Percentiles rank a stretch among this genome's conserved stretches.
phyloP scores from a whole-genome alignment of 1,284 basidiomycete species.

The Rhodotorula sp. region DNA sequence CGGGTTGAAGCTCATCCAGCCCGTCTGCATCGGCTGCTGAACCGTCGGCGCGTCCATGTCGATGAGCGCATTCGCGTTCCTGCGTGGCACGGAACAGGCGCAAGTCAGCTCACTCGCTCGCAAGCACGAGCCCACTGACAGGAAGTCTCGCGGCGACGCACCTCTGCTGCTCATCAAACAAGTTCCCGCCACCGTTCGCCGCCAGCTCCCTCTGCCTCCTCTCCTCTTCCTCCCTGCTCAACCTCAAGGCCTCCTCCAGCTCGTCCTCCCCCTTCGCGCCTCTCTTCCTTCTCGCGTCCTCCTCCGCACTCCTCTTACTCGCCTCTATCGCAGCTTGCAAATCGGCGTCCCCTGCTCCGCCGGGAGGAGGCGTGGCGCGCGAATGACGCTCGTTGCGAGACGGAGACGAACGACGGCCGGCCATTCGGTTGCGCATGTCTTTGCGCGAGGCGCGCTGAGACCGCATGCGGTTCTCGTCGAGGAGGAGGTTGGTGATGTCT shows the following conservation, averaged over 20 bases:
- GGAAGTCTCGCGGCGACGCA: not conserved
- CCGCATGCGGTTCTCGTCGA: conserved; percentile 80
- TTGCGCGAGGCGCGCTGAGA: conserved; percentile 81
- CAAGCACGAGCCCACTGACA: conserved; percentile 39
- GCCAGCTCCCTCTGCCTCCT: conserved; percentile 57
- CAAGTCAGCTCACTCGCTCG: conserved; percentile 27
- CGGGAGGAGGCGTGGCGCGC: conserved; percentile 33
- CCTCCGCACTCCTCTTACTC: conserved; percentile 50
- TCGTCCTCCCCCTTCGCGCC: conserved; percentile 63
- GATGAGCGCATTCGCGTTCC: conserved; percentile 41
- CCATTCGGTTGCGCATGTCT: conserved; percentile 92
- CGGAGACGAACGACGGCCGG: conserved; percentile 50
- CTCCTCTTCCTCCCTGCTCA: conserved; percentile 70
- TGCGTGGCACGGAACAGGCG: not conserved
- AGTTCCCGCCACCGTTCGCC: conserved; percentile 66
- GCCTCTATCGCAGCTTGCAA: conserved; percentile 53
- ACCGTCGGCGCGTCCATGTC: conserved; percentile 43
- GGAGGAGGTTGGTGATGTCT: conserved; percentile 94
- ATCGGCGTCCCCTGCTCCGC: conserved; percentile 54
- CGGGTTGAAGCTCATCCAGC: conserved; percentile 58
- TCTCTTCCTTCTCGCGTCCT: conserved; percentile 46
- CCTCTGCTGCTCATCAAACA: conserved; percentile 74
- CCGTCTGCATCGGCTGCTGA: conserved; percentile 49
- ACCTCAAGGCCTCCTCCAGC: conserved; percentile 79
- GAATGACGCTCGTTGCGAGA: conserved; percentile 49